Percentiles rank a stretch among this genome's conserved stretches.
Evolutionary conservation across 495 filamentous ascomycete species (phyloP).

Genomic region (Penicillium robsamsonii): DNA sequence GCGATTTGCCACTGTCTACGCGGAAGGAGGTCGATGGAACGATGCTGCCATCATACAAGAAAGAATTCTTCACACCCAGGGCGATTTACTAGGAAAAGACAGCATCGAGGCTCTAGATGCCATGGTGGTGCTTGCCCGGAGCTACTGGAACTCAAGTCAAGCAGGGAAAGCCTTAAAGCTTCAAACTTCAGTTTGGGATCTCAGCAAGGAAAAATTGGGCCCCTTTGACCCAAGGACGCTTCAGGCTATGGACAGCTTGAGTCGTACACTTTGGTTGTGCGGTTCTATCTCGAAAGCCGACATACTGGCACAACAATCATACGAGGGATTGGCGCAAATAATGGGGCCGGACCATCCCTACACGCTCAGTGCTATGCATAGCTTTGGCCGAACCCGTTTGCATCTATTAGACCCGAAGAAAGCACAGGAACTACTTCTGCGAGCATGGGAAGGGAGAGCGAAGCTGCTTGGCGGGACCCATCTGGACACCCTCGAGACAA

Average conservation of each 20-base stretch:
- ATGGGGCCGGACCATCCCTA: slow-evolving; percentile 5
- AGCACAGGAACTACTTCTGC: slow-evolving; percentile 6
- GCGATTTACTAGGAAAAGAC: slow-evolving; percentile 5
- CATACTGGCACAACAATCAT: slow-evolving; percentile 2
- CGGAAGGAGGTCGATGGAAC: slow-evolving; percentile 7
- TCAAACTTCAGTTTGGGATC: slow-evolving; percentile 2
- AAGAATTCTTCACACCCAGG: neutral
- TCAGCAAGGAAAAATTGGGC: slow-evolving; percentile 1
- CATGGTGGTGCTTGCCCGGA: slow-evolving; percentile 4
- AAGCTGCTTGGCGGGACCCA: slow-evolving; percentile 4
- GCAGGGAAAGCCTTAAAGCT: slow-evolving; percentile 2
- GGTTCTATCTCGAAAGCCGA: slow-evolving; percentile 4
- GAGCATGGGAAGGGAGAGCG: slow-evolving; percentile 7
- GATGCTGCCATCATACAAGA: slow-evolving; percentile 8
- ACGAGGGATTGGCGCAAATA: slow-evolving; percentile 3
- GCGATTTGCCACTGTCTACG: slow-evolving; percentile 7
- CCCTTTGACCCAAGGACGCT: slow-evolving; percentile 7
- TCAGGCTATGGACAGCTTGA: slow-evolving; percentile 5
- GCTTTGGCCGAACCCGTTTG: slow-evolving; percentile 4
- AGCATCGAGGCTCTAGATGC: slow-evolving; percentile 1
- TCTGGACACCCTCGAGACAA: slow-evolving; percentile 9
- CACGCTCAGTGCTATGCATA: slow-evolving; percentile 9
- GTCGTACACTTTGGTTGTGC: slow-evolving; percentile 7
- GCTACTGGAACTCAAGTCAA: slow-evolving; percentile 9
- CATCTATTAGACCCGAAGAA: slow-evolving; percentile 5